phyloP scores from a whole-genome alignment of 179 eudicot genomes.

The Heliamphora pulchella region DNA sequence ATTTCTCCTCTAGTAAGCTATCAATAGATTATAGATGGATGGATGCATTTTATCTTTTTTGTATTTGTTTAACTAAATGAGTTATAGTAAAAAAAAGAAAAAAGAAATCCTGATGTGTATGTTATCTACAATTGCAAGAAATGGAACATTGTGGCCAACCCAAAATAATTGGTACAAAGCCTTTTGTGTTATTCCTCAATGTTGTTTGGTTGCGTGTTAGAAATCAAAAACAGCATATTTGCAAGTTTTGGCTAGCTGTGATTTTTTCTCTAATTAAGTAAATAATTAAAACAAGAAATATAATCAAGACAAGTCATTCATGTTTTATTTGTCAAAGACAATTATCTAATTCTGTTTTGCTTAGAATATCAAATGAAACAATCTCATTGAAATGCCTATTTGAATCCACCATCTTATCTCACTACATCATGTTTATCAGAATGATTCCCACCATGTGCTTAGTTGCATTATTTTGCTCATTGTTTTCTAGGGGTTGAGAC shows the following conservation, averaged over 20 bases:
- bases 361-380: neutral
- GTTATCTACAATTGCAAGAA: neutral
- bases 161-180: neutral
- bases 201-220: neutral
- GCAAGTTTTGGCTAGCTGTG: neutral
- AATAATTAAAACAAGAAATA: neutral
- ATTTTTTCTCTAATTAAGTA: neutral
- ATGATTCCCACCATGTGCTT: neutral
- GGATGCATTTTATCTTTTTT: neutral
- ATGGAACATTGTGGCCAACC: neutral
- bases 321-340: neutral
- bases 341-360: neutral
- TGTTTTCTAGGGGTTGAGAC: conserved; percentile 42
- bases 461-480: conserved; percentile 6
- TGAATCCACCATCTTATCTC: neutral
- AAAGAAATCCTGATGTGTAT: neutral
- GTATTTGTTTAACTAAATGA: neutral
- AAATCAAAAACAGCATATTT: neutral
- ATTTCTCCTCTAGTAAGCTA: neutral
- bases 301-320: too few relatives aligned
- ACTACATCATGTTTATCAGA: neutral
- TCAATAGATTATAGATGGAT: neutral
- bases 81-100: neutral
- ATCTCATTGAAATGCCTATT: neutral
- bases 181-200: neutral